phyloP scores from a whole-genome alignment of 2,329 filamentous ascomycete genomes.

The Lasiodiplodia sp. region DNA sequence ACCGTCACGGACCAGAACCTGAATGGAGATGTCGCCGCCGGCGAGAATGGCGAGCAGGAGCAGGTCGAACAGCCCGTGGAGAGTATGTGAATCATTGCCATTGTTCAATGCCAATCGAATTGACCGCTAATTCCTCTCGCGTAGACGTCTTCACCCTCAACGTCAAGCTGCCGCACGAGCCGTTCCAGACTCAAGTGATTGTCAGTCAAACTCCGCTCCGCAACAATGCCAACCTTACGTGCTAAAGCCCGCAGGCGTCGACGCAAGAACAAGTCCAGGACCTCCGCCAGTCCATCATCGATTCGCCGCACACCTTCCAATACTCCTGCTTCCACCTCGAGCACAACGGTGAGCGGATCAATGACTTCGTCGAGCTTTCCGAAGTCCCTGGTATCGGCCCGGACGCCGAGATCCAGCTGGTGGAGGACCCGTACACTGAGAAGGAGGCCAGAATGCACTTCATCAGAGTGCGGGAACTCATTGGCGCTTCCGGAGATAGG shows the following conservation, averaged over 20 bases:
- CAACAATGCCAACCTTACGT: conserved; percentile 33
- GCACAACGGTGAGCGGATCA: conserved; percentile 85
- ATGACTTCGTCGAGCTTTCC: conserved; percentile 91
- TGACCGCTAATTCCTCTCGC: not conserved
- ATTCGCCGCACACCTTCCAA: conserved; percentile 89
- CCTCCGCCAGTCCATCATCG: conserved; percentile 94
- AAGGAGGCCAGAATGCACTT: conserved; percentile 97
- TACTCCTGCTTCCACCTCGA: conserved; percentile 99
- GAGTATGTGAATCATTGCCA: conserved; percentile 38
- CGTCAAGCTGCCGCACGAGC: conserved; percentile 81
- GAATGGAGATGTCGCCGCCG: conserved; percentile 32
- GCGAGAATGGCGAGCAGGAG: conserved; percentile 32
- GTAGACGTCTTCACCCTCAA: conserved; percentile 72
- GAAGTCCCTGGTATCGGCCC: conserved; percentile 82
- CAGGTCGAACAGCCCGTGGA: conserved; percentile 42
- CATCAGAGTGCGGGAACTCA: conserved; percentile 87
- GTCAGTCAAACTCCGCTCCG: conserved; percentile 55
- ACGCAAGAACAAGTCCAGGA: conserved; percentile 97
- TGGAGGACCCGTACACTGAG: conserved; percentile 97
- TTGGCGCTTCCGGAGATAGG: conserved; percentile 88
- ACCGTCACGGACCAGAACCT: conserved; percentile 37
- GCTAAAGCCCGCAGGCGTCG: conserved; percentile 69
- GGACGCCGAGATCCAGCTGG: conserved; percentile 79
- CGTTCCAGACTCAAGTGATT: conserved; percentile 83
- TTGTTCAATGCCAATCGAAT: not conserved